Base-by-base conservation (phyloP, 2,329 filamentous ascomycete genomes). In the Lecanicillium sp. region DNA sequence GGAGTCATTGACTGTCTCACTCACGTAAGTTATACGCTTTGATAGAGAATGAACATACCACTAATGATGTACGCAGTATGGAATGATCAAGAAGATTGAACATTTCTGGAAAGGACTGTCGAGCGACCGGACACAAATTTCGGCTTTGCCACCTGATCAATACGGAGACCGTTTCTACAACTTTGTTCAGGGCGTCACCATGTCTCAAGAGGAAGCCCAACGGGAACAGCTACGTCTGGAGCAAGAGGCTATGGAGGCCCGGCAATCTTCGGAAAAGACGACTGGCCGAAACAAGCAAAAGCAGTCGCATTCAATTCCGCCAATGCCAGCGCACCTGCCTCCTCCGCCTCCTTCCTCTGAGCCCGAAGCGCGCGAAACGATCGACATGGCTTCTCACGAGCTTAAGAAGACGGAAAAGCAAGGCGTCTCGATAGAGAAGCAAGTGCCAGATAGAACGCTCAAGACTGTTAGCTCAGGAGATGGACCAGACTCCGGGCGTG, bases 1-100 rank as follows among this genome's bases (percentile, higher is more conserved):
- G 94, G 92, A 27, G 94, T 98, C 52, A 98, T 98, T 60, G 92
- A 98, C 63, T 98, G 92, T 61, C 70, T 98, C 53, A 98, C 92
- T 52, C 87, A 96, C 60, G 88, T 94, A 74, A 78, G 86, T 77
- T 38, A 4, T 12, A 32, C 18, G 31, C 27, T 41, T 31, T 29
- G 41, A 32, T 14, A 20, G 3, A 14, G 29, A 2, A 7, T 8
- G 15, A 28, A n/a, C 18, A 31, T 8, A 11, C 11, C 29, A 35
- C 38, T 46, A 38, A 41, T 37, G 40, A n/a, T 15, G 10, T 34
- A 11, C 22, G 18, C 52, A 94, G 87, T 98, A 97, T 60, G 88
- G 88, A 49, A 79, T 89, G 47, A 77, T 95, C 62, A 98, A 98
- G 66, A 90, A 92, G 57, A 77, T 90, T 45, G 92, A 98, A 61